Base-by-base conservation (phyloP, 257 asterid genomes). In the Striga asiatica region DNA sequence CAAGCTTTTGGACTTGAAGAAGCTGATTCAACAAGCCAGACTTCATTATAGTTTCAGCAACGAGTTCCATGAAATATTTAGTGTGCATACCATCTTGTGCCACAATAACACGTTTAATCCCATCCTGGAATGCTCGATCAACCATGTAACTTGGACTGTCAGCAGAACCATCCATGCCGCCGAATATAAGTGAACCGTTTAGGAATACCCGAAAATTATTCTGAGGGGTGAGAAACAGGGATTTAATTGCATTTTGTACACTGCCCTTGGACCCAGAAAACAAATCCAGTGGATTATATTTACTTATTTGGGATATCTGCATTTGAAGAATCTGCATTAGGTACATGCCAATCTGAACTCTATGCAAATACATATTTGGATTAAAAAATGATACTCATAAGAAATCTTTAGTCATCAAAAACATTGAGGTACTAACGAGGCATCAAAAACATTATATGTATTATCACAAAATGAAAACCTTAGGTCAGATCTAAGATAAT, bases 201-300 rank as follows among this genome's bases (percentile, higher is more conserved):
- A 92, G 71, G 78, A 92, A 92, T 51, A 92, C 91, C 72, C 99
- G 77, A 63, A 88, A 84, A 62, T 92, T 92, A 72, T 88, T 92
- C 67, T 88, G 99, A 53, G 99, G 99, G 50, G 93, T 82, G 29
- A 58, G 67, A 53, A 78, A 79, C 22, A 92, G 86, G 68, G 77
- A 75, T 43, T 63, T 67, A 38, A 88, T 71, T 49, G 99, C 94
- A 55, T 77, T 79, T 12, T 39, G 78, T 68, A 88, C 72, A 65
- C 84, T 71, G 29, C 81, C 95, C 73, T 71, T 75, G 57, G 94
- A 84, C 66, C 91, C 89, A 58, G 95, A 78, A 75, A 81, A 92
- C 79, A 92, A 17, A 71, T 88, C 97, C 56, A 81, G 83, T 8
- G 99, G 99, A 74, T 92, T 79, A 64, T 88, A 92, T 68, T 70